Evolutionary conservation across 2,329 filamentous ascomycete species (phyloP), one percentile per base, ranked within the genome.

Genomic region (Pseudocercospora fijiensis): DNA sequence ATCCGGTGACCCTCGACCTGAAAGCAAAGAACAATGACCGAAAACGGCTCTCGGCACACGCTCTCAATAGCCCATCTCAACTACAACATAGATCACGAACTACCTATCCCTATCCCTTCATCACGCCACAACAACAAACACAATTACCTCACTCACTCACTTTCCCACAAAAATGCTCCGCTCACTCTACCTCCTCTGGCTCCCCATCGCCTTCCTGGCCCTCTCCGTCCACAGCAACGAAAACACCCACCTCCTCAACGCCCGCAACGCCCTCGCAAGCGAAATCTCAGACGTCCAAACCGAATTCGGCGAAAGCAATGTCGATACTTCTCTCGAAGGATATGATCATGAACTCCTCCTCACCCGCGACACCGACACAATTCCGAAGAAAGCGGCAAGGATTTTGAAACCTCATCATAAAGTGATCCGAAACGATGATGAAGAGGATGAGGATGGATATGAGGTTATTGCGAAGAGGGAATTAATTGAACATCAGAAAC

Each of bases 171-270:
- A 47, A 10, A 30, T 41, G 41, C 18, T 43, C 3, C 45, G 63
- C 63, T 28, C 55, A 33, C 22, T 62, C 55, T 65, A 65, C 30
- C 63, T 64, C 22, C 58, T 65, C 55, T 65, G 63, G 63, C 56
- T 65, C 16, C 58, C 62, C 33, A 61, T 64, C 41, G 62, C 62
- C 56, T 41, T 64, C 3, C 49, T 65, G 9, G 55, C 30, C 33
- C 24, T 61, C 26, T 56, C 52, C 8, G 43, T 57, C 27, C 63
- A 8, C 13, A n/a, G 52, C 27, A 9, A 64, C 20, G 52, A 45
- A 18, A 41, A 57, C 33, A 45, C 45, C 4, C 30, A 37, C 22
- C 62, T 52, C 37, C 33, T 53, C 4, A 41, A 57, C 7, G 58
- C 58, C 6, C 56, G 57, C 18, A 27, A 26, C 8, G 45, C n/a